Evolutionary conservation across 2,329 filamentous ascomycete species (phyloP).

Genomic region (Pezicula carpinea): DNA sequence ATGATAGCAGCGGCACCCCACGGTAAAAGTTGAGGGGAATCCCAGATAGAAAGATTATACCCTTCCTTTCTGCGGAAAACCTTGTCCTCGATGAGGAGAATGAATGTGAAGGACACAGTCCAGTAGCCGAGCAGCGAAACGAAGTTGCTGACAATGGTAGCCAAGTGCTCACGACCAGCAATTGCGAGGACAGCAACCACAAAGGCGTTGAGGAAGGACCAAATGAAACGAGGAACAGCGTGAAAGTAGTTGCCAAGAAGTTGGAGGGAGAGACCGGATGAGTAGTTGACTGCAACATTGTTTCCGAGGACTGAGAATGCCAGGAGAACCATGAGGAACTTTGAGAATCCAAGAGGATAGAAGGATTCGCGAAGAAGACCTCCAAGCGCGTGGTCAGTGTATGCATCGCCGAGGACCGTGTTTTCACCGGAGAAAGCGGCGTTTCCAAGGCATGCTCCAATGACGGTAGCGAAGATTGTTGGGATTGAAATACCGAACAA

Average conservation of each 20-base stretch:
- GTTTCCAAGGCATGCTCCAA: slow-evolving; percentile 38
- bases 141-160: slow-evolving; percentile 24
- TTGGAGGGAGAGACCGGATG: slow-evolving; percentile 25
- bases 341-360: slow-evolving; percentile 41
- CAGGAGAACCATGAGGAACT: slow-evolving; percentile 36
- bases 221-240: slow-evolving; percentile 29
- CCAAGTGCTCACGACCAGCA: slow-evolving; percentile 22
- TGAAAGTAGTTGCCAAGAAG: slow-evolving; percentile 27
- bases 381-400: slow-evolving; percentile 39
- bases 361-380: slow-evolving; percentile 41
- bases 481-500: slow-evolving; percentile 23
- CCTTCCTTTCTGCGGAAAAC: slow-evolving; percentile 21
- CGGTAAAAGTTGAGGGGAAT: slow-evolving; percentile 21
- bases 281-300: slow-evolving; percentile 27
- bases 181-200: slow-evolving; percentile 25
- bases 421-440: slow-evolving; percentile 31
- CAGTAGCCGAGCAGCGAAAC: slow-evolving; percentile 27
- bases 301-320: slow-evolving; percentile 28
- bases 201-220: slow-evolving; percentile 25
- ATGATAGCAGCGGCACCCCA: slow-evolving; percentile 25
- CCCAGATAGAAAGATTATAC: slow-evolving; percentile 25
- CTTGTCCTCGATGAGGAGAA: slow-evolving; percentile 25
- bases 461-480: slow-evolving; percentile 36
- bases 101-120: slow-evolving; percentile 26
- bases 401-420: slow-evolving; percentile 34